These are phyloP conservation scores for Xanthoceras sorbifolium DNA, from an alignment of 345 rosid genomes.

Conservation along the genomic window DNA sequence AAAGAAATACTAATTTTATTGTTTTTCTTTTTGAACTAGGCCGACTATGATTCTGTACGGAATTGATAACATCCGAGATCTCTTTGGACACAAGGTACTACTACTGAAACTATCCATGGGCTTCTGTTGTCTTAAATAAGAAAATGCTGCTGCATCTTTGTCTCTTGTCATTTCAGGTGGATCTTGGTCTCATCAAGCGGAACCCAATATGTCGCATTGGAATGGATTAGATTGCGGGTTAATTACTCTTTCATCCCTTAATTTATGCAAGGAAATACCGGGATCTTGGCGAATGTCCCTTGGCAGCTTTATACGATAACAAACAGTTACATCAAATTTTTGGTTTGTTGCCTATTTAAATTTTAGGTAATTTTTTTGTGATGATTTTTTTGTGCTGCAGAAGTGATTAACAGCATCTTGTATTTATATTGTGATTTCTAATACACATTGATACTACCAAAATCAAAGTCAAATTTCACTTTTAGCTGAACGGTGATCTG, in stretches of 20 bases:
- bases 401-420: neutral
- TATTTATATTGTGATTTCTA: neutral
- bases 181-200: conserved; percentile 75
- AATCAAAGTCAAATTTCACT: neutral
- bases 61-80: conserved; percentile 82
- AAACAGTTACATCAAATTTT: neutral
- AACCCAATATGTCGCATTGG: conserved; percentile 80
- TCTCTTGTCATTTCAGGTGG: conserved; percentile 56
- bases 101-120: neutral
- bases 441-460: neutral
- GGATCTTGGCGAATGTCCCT: neutral
- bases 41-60: conserved; percentile 93
- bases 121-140: neutral
- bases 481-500: neutral
- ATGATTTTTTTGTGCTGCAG: neutral
- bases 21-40: conserved; percentile 41
- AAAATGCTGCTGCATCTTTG: neutral
- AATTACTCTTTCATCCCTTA: neutral
- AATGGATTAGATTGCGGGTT: conserved; percentile 28
- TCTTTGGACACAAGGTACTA: conserved; percentile 91
- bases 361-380: neutral
- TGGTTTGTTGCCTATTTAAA: neutral
- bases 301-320: neutral
- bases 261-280: neutral
- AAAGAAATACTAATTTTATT: neutral